These are phyloP conservation scores for Rhodotorula babjevae DNA, from an alignment of 768 basidiomycete genomes.

Conservation along the genomic window DNA sequence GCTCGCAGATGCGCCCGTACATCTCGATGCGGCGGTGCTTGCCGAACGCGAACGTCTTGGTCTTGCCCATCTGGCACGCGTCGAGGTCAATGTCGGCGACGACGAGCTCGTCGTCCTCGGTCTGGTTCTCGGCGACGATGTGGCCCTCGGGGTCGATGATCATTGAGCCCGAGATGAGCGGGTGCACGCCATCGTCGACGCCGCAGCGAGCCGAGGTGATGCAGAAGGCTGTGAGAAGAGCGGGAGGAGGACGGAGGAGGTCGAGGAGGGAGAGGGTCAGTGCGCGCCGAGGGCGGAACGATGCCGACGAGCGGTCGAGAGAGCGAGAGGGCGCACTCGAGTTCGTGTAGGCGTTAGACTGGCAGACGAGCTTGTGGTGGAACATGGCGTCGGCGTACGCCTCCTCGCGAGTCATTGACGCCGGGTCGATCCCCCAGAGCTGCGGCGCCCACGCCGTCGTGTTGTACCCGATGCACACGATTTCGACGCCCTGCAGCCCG, in stretches of 20 bases:
- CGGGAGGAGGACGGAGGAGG: too few relatives aligned
- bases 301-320: neutral
- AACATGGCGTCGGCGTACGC: slow-evolving; percentile 46
- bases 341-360: slow-evolving; percentile 46
- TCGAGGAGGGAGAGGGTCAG: too few relatives aligned
- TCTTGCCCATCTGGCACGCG: slow-evolving; percentile 46
- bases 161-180: slow-evolving; percentile 45
- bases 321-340: slow-evolving; percentile 38
- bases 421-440: slow-evolving; percentile 45
- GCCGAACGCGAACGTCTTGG: slow-evolving; percentile 45
- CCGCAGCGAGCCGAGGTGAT: slow-evolving; percentile 45
- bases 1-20: slow-evolving; percentile 41
- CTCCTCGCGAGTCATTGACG: slow-evolving; percentile 42
- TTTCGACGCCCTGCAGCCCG: slow-evolving; percentile 45
- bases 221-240: slow-evolving; percentile 40
- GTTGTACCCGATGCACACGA: slow-evolving; percentile 46
- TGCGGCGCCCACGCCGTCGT: slow-evolving; percentile 46
- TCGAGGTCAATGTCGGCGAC: slow-evolving; percentile 45
- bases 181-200: slow-evolving; percentile 44
- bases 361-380: slow-evolving; percentile 47
- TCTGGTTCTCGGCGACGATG: slow-evolving; percentile 46
- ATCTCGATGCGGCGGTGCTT: slow-evolving; percentile 45
- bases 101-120: slow-evolving; percentile 45
- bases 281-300: too few relatives aligned
- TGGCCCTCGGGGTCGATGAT: slow-evolving; percentile 47